Evolutionary conservation across 805 yeast genomes (phyloP).

Genomic region (Zygoascus ofunaensis): DNA sequence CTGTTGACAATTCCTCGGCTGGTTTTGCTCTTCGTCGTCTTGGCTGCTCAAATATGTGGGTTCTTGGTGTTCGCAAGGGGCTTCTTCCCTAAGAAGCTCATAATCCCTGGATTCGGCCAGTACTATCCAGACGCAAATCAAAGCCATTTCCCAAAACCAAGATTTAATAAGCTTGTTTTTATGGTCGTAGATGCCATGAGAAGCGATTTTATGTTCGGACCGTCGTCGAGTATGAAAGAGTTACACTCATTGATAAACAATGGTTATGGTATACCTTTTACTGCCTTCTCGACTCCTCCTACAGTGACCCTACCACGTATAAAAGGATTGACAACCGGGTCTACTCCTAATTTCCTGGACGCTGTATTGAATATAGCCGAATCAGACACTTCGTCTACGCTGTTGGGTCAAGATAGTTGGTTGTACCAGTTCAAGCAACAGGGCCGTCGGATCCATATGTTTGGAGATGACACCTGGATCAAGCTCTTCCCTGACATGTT

Average conservation of each 20-base stretch:
- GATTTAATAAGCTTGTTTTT: constrained; percentile 51
- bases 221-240: constrained; percentile 57
- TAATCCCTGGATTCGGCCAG: constrained; percentile 50
- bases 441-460: constrained; percentile 57
- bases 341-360: constrained; percentile 88
- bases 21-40: constrained; percentile 3
- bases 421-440: constrained; percentile 48
- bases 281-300: constrained; percentile 91
- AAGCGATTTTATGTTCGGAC: constrained; percentile 67
- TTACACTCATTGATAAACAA: constrained; percentile 54
- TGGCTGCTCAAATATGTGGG: constrained; percentile 41
- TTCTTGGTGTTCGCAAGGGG: constrained; percentile 64
- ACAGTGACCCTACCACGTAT: constrained; percentile 92
- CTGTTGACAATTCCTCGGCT: not conserved
- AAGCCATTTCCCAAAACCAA: constrained; percentile 19
- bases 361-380: constrained; percentile 92
- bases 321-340: constrained; percentile 90
- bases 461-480: constrained; percentile 97
- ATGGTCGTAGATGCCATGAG: constrained; percentile 92
- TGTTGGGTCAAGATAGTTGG: constrained; percentile 82
- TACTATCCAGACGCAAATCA: constrained; percentile 15
- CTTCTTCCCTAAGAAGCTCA: constrained; percentile 84
- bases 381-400: constrained; percentile 62
- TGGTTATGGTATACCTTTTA: constrained; percentile 76
- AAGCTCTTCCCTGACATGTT: constrained; percentile 74